These are phyloP conservation scores for Furcasterigmium furcatum DNA, from an alignment of 2,329 filamentous ascomycete genomes.

Conservation along the genomic window DNA sequence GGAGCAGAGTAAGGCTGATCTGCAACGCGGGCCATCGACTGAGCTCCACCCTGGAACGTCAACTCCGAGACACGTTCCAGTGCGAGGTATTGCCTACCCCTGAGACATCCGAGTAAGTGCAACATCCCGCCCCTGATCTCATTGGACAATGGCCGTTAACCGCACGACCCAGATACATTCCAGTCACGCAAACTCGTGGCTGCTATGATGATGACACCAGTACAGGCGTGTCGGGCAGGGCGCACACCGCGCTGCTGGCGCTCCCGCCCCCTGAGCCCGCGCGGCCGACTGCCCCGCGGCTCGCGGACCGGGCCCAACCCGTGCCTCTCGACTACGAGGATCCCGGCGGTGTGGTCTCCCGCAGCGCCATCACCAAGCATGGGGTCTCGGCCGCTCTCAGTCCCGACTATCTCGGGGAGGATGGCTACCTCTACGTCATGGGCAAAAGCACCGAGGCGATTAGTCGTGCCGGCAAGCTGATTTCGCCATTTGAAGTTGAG, in stretches of 20 bases:
- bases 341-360: constrained; percentile 37
- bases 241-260: too few species aligned
- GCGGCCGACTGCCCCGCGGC: constrained; percentile 33
- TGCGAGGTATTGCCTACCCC: constrained; percentile 53
- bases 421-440: constrained; percentile 51
- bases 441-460: constrained; percentile 55
- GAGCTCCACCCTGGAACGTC: constrained; percentile 44
- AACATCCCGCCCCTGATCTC: too few species aligned
- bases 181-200: constrained; percentile 47
- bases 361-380: constrained; percentile 37
- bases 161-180: constrained; percentile 47
- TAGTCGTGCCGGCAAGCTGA: constrained; percentile 54
- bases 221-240: constrained; percentile 11
- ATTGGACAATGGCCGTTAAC: constrained; percentile 21
- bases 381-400: constrained; percentile 56
- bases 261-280: too few species aligned
- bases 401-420: constrained; percentile 46
- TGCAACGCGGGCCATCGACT: constrained; percentile 54
- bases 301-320: constrained; percentile 48
- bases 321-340: constrained; percentile 47
- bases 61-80: constrained; percentile 46
- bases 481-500: constrained; percentile 56
- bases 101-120: constrained; percentile 52
- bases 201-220: constrained; percentile 26
- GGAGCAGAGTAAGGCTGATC: constrained; percentile 43